phyloP scores from a whole-genome alignment of 192 early-diverging fungal genomes.

The Funneliformis mosseae region DNA sequence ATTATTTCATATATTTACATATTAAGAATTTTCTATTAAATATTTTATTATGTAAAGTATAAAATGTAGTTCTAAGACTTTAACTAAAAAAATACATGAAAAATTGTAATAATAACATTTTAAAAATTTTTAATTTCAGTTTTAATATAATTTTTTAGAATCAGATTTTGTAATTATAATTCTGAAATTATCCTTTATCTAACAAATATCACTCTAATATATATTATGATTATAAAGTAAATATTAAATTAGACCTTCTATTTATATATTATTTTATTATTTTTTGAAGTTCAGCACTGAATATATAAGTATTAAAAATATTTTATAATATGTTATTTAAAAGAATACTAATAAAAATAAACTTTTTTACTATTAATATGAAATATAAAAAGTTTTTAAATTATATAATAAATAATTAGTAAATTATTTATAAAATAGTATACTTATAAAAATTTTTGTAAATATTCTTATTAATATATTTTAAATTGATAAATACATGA shows the following conservation, averaged over 20 bases:
- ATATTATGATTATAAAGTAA: neutral
- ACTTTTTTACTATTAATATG: neutral
- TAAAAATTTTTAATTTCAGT: neutral
- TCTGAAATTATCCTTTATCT: constrained; percentile 9
- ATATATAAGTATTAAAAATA: neutral
- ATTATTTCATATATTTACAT: no score
- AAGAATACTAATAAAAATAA: neutral
- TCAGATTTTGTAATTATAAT: neutral
- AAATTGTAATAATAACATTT: neutral
- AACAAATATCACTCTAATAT: neutral
- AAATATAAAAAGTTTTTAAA: neutral
- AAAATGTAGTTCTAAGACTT: neutral
- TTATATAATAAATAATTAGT: neutral
- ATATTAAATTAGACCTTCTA: neutral
- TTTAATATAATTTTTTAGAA: neutral
- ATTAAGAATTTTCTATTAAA: neutral
- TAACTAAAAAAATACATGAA: neutral
- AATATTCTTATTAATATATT: neutral
- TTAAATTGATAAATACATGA: neutral
- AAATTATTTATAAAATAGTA: neutral
- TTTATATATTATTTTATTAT: neutral
- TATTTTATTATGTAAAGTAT: neutral
- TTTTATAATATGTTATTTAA: constrained; percentile 5
- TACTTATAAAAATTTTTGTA: neutral
- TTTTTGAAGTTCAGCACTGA: neutral